phyloP scores from a whole-genome alignment of 148 eudicot genomes.

The Vaccinium darrowii region DNA sequence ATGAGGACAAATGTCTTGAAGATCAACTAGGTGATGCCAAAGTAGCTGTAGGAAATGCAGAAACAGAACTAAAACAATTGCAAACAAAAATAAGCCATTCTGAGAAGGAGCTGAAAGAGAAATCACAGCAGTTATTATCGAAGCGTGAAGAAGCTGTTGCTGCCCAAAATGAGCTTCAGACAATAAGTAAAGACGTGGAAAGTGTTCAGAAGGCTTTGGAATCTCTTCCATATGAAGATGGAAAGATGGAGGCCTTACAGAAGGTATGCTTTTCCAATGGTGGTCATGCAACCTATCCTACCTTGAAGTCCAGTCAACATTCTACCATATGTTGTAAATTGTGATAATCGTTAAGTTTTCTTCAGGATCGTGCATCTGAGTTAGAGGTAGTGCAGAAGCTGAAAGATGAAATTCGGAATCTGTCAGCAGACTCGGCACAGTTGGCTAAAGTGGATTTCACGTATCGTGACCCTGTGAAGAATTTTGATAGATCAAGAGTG shows the following conservation, averaged over 20 bases:
- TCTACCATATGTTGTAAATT: not conserved
- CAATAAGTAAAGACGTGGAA: conserved; percentile 66
- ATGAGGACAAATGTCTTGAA: conserved; percentile 94
- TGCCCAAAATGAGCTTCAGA: conserved; percentile 64
- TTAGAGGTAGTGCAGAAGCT: conserved; percentile 67
- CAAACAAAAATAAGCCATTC: conserved; percentile 74
- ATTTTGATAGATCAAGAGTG: conserved; percentile 81
- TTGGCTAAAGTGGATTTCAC: conserved; percentile 76
- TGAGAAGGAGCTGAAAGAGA: conserved; percentile 88
- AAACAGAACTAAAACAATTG: conserved; percentile 86
- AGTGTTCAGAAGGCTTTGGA: conserved; percentile 55
- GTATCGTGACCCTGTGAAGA: conserved; percentile 74
- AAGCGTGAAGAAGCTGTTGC: conserved; percentile 81
- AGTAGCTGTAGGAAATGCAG: conserved; percentile 76
- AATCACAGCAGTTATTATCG: conserved; percentile 57
- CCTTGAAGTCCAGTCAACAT: not conserved
- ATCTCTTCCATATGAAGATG: conserved; percentile 71
- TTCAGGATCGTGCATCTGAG: conserved; percentile 74
- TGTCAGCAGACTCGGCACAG: conserved; percentile 60
- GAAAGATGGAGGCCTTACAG: conserved; percentile 69
- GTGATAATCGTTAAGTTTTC: not conserved
- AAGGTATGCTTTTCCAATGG: conserved; percentile 43
- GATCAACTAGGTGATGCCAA: conserved; percentile 97
- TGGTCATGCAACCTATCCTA: not conserved
- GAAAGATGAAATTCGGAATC: conserved; percentile 65